Evolutionary conservation across 495 filamentous ascomycete species (phyloP).

Genomic region (Cercophora scortea): DNA sequence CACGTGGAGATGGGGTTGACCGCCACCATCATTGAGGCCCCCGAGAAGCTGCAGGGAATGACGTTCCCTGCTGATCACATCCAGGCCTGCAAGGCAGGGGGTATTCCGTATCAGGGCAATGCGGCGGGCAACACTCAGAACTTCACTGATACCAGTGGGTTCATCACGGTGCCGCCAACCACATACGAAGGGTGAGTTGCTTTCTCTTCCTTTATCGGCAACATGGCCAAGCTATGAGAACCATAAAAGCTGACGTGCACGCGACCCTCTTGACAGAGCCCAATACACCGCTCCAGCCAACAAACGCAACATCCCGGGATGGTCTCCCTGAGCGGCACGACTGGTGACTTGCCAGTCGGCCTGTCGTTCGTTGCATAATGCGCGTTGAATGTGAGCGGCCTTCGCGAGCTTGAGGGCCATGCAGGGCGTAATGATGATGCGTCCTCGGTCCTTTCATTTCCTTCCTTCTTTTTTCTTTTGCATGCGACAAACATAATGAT

Average conservation of each 20-base stretch:
- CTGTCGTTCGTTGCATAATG: too few species aligned
- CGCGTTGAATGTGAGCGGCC: too few species aligned
- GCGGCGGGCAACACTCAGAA: slow-evolving; percentile 65
- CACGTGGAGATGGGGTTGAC: slow-evolving; percentile 67
- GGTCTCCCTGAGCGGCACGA: too few species aligned
- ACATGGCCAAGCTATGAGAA: neutral
- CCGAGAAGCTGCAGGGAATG: slow-evolving; percentile 48
- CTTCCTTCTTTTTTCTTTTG: too few species aligned
- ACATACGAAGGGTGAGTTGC: slow-evolving; percentile 31
- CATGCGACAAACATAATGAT: too few species aligned
- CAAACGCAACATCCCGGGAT: neutral
- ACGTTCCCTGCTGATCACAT: slow-evolving; percentile 57
- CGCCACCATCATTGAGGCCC: slow-evolving; percentile 64
- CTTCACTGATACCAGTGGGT: slow-evolving; percentile 51
- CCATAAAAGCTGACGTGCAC: neutral
- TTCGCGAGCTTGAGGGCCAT: too few species aligned
- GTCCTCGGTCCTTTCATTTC: too few species aligned
- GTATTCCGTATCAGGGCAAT: slow-evolving; percentile 54
- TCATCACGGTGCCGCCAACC: slow-evolving; percentile 31
- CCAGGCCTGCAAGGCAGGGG: slow-evolving; percentile 45
- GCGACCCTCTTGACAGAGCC: neutral
- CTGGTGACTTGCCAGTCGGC: too few species aligned
- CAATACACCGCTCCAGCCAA: neutral
- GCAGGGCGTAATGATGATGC: too few species aligned
- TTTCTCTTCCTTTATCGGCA: neutral